phyloP scores from a whole-genome alignment of 352 stramenopile genomes.

The Globisporangium okanoganense region DNA sequence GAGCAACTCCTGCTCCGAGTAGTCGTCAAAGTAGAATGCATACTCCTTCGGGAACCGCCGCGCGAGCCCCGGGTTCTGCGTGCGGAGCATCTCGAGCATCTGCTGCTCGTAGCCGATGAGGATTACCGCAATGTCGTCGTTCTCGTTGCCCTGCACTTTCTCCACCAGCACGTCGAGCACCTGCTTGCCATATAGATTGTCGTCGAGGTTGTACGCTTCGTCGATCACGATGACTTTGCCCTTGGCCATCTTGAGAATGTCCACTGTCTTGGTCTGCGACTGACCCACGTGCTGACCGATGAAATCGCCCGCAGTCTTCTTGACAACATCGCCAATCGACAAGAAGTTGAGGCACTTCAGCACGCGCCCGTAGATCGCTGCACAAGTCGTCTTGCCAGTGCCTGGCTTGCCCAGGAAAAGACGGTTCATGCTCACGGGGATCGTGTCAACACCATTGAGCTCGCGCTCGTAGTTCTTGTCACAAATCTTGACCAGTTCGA shows the following conservation, averaged over 20 bases:
- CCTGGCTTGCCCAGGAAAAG: conserved; percentile 91
- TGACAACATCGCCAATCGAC: conserved; percentile 85
- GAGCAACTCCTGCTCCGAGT: conserved; percentile 80
- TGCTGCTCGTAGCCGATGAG: conserved; percentile 88
- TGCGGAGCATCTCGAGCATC: conserved; percentile 90
- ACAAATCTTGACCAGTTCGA: conserved; percentile 70
- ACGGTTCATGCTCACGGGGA: conserved; percentile 77
- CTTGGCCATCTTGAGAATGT: conserved; percentile 74
- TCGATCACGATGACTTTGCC: conserved; percentile 94
- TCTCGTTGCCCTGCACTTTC: conserved; percentile 86
- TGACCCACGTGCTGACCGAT: conserved; percentile 76
- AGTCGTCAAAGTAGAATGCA: conserved; percentile 93
- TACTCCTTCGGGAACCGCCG: conserved; percentile 86
- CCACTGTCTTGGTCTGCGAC: conserved; percentile 83
- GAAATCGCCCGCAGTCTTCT: conserved; percentile 88
- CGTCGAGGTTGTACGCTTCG: conserved; percentile 91
- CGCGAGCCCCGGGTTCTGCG: conserved; percentile 84
- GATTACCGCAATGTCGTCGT: conserved; percentile 91
- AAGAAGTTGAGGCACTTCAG: conserved; percentile 89
- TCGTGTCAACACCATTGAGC: conserved; percentile 52
- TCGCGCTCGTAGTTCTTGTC: conserved; percentile 84
- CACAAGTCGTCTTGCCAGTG: conserved; percentile 92
- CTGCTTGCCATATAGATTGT: conserved; percentile 60
- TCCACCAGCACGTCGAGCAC: conserved; percentile 89
- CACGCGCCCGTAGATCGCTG: conserved; percentile 80